Evolutionary conservation across 2,329 filamentous ascomycete genomes (phyloP), one percentile per base, ranked within the genome.

Genomic region (Colletotrichum siamense): DNA sequence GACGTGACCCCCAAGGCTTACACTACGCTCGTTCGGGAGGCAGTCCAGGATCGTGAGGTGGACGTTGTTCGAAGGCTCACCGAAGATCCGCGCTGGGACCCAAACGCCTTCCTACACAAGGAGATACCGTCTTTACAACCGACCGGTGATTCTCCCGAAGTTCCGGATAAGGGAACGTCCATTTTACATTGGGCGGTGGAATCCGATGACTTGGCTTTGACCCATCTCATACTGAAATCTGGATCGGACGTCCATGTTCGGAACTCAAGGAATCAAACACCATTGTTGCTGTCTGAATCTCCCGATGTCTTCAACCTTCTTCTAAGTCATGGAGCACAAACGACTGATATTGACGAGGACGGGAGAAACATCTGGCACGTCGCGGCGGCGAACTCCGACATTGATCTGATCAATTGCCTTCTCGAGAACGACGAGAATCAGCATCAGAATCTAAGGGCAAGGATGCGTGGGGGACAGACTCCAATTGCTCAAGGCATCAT

Each of bases 341-440:
- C 84, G 2, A 81, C 79, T 6, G 81, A 81, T 5, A 76, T 73
- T 4, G 85, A 86, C 62, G 66, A 79, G 1, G 71, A 79, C 3
- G 83, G 83, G 1, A 81, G 82, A 32, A 87, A 81, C 32, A 81
- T 86, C 13, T 87, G 85, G 85, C 85, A 87, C 71, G 80, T 82
- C 13, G 81, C 81, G 3, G 85, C 84, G 1, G 81, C 82, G 9
- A 84, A 83, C 4, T 81, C 82, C 24, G 84, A 85, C 44, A 52
- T 73, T 3, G 34, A 30, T 1, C 70, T 85, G 6, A 77, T 86
- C 24, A 71, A 79, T 15, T 84, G 81, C 78, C 81, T 87, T 2
- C 75, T 79, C 49, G 63, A 77, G 3, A 72, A 82, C 10, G 85
- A 86, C 65, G 79, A 82, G 5, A 55, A 66, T 24, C 82, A 78